Evolutionary conservation across 495 filamentous ascomycete genomes (phyloP), one percentile per base, ranked within the genome.

Genomic region (Tricharina praecox): DNA sequence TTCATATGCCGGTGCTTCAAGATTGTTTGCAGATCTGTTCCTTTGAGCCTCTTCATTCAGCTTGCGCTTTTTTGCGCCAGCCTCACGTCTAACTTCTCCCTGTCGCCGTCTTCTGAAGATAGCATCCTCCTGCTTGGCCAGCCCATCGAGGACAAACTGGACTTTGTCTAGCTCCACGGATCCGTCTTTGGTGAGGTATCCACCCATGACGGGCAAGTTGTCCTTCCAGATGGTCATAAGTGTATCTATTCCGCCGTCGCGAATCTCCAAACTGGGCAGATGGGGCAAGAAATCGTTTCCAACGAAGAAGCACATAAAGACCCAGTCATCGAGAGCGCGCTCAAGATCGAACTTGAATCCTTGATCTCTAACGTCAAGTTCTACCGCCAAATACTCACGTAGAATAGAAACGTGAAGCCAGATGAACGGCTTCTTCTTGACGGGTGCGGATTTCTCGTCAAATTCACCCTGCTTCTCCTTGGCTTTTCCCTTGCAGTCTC

Each of bases 281-380:
- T 99, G 90, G 37, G 90, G 90, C 54, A 99, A 68, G 67, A 99
- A 99, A 69, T 99, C 92, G 62, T 99, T 99, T 54, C 90, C 90
- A 49, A 99, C 90, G 62, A 99, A 99, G 66, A 93, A 99, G 68
- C 90, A 99, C 88, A 99, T 94, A 64, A 99, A 99, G 13, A 99
- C 85, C 90, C 92, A 96, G 64, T 99, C 90, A 67, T 99, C 90
- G 46, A 99, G 70, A n/a, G 92, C 90, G 53, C 90, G 74, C 61
- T 99, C 90, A 23, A 95, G 68, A 62, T 99, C 85, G 58, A 83
- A 84, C 53, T 75, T 76, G 52, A 85, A 84, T 37, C 78, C 77
- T 42, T 85, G 83, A 25, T 73, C 70, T 34, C 83, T 81, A 23
- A 94, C 76, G 54, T 81, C 70, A 48, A 99, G 75, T 63, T 99